Conservation (phyloP, 2,329 filamentous ascomycete genomes). For the Colletotrichum sp. region DNA sequence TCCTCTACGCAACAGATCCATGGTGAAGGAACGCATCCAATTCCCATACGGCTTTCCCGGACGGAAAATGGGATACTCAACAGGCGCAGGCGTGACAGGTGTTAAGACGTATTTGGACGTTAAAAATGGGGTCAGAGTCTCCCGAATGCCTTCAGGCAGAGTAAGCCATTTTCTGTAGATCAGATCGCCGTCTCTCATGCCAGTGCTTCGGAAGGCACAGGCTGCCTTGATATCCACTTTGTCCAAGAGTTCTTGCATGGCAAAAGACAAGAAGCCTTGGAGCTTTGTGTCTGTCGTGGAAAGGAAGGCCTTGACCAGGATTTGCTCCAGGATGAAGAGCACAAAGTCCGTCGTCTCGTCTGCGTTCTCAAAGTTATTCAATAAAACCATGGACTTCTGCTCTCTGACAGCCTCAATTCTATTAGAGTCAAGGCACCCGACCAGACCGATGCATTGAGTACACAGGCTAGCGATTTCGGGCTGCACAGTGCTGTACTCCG, state of each 20-base stretch:
- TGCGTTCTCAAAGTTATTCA: constrained; percentile 82
- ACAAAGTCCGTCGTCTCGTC: constrained; percentile 87
- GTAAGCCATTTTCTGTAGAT: constrained; percentile 77
- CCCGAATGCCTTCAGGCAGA: constrained; percentile 78
- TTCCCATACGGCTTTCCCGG: constrained; percentile 71
- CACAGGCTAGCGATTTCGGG: constrained; percentile 74
- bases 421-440: constrained; percentile 92
- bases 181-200: constrained; percentile 54
- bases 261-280: constrained; percentile 91
- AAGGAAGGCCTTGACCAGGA: constrained; percentile 89
- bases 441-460: constrained; percentile 82
- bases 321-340: constrained; percentile 82
- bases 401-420: constrained; percentile 81
- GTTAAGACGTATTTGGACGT: constrained; percentile 81
- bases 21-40: constrained; percentile 83
- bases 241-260: constrained; percentile 89
- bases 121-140: constrained; percentile 86
- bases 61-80: constrained; percentile 80
- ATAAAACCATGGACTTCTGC: constrained; percentile 82
- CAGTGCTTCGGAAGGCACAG: constrained; percentile 44
- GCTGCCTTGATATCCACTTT: constrained; percentile 75
- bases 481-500: constrained; percentile 76
- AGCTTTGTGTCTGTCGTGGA: constrained; percentile 86
- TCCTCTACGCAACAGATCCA: constrained; percentile 80
- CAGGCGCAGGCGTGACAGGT: constrained; percentile 59